Base-by-base conservation (phyloP, 352 stramenopile genomes). In the Pythium dissotocum region DNA sequence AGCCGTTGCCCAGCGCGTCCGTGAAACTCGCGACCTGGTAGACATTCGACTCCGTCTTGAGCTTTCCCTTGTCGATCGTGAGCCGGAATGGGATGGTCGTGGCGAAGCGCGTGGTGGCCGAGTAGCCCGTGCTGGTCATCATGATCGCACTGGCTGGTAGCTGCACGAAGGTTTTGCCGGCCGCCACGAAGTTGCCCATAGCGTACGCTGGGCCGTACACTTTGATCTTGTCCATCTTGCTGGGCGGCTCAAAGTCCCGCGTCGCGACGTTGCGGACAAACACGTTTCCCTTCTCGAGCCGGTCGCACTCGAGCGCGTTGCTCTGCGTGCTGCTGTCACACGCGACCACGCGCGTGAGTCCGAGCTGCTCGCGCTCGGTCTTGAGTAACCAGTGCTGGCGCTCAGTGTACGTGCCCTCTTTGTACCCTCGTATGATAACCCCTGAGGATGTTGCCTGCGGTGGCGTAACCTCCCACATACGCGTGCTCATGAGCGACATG, bases 281-380 rank as follows among this genome's bases (percentile, higher is more conserved):
- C 1, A 67, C 46, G 21, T 67, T 58, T 18, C 68, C 60, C 16
- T 35, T 44, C 14, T 72, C 66, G 13, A 72, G 59, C 2, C 46
- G 66, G 24, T 72, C 66, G 28, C 66, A 72, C 44, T 72, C 66
- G 26, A 36, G 38, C n/a, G 66, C 66, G 36, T 72, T 72, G 66
- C 59, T 72, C 54, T 72, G 66, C 7, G 60, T 67, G n/a, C 40
- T n/a, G 38, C 52, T 33, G 28, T 72, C 46, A 42, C 66, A 72
- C 1, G 66, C 32, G 0, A 35, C 21, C 3, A 72, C 66, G 0
- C 35, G 32, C 7, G 66, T 54, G 30, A 72, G 66, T 7, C 42
- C 40, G 33, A 72, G 59, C n/a, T 40, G 6, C 21, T 36, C 66
- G 5, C 52, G 8, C n/a, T 72, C 66, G 24, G 21, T 48, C 59